A percentile compares a stretch with the other conserved stretches of the same genome.
These are phyloP conservation scores for Volvox africanus DNA, from an alignment of 139 green algal genomes.

Conservation along the genomic window DNA sequence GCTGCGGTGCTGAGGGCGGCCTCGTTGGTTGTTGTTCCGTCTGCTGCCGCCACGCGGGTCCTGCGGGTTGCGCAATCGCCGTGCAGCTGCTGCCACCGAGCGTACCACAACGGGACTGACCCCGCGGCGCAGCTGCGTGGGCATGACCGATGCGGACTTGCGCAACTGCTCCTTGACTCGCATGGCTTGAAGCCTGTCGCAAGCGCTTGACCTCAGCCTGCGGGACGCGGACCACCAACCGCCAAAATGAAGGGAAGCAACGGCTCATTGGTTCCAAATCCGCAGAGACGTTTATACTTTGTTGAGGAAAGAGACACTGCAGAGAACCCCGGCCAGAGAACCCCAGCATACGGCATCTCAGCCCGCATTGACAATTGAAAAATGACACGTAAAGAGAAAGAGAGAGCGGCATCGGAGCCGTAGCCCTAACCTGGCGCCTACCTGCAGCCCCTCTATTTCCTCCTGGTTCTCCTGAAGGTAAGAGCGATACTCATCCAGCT, in stretches of 20 bases:
- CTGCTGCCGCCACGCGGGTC: background rate
- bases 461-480: slow-evolving; percentile 41
- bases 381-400: no score
- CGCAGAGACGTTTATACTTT: no score
- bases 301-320: no score
- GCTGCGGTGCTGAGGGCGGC: background rate
- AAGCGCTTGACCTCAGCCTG: background rate
- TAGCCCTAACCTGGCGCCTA: background rate
- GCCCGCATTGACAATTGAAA: no score
- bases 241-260: no score
- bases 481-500: slow-evolving; percentile 21
- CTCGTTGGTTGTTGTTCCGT: background rate
- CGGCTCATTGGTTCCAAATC: no score
- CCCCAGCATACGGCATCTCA: no score
- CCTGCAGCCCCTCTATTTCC: slow-evolving; percentile 44
- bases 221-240: no score
- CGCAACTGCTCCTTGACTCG: background rate
- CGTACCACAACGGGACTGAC: background rate
- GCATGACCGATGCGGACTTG: background rate
- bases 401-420: background rate
- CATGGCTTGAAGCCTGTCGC: background rate
- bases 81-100: no score
- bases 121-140: background rate
- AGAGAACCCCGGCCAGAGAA: no score
- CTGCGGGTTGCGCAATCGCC: background rate